Evolutionary conservation across 306 rosid genomes (phyloP).

Genomic region (Quercus mongolica): DNA sequence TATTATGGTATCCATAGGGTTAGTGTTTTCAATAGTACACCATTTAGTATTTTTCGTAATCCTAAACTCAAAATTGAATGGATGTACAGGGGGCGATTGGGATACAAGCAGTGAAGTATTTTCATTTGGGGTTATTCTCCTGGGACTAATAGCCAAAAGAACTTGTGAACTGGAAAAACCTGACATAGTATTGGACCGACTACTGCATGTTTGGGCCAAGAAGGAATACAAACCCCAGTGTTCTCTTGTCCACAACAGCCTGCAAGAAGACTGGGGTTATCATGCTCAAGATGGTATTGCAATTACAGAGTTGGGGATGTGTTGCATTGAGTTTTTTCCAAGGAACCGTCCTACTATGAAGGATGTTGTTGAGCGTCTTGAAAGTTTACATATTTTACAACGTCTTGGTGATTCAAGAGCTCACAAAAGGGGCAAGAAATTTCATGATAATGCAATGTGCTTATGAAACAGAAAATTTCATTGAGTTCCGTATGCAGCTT

Average conservation of each 20-base stretch:
- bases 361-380: slow-evolving; percentile 12
- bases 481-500: not conserved
- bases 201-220: slow-evolving; percentile 63
- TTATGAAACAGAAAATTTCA: not conserved
- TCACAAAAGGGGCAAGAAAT: slow-evolving; percentile 29
- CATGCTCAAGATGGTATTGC: slow-evolving; percentile 39
- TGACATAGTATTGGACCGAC: slow-evolving; percentile 7
- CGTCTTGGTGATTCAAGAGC: slow-evolving; percentile 23
- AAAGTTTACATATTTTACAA: slow-evolving; percentile 20
- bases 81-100: slow-evolving; percentile 34
- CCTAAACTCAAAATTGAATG: no score
- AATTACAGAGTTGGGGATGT: slow-evolving; percentile 48
- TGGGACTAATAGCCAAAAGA: slow-evolving; percentile 50
- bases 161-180: slow-evolving; percentile 10
- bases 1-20: not conserved
- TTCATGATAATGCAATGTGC: not conserved
- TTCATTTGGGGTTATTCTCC: slow-evolving; percentile 50
- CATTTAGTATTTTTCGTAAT: no score
- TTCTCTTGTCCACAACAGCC: slow-evolving; percentile 46
- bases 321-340: slow-evolving; percentile 40
- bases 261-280: slow-evolving; percentile 56
- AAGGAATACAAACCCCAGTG: slow-evolving; percentile 46
- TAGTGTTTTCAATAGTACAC: not conserved
- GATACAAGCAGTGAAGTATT: slow-evolving; percentile 46
- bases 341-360: slow-evolving; percentile 32